A percentile compares a stretch with the other conserved stretches of the same genome.
Conservation (phyloP, 2,329 filamentous ascomycete genomes). For the Colletotrichum endophyticum region DNA sequence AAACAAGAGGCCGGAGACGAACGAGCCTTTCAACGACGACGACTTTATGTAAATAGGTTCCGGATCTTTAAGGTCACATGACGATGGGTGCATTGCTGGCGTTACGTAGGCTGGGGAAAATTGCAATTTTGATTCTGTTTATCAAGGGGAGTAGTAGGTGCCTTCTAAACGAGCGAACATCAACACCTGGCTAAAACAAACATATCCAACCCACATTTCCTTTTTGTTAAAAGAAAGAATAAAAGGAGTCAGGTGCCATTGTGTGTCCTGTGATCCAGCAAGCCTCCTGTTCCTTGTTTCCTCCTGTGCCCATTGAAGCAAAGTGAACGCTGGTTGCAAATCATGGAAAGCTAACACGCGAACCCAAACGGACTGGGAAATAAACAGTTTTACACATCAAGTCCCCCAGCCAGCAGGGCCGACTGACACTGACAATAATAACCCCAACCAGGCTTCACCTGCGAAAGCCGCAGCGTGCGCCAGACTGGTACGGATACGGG, state of each 20-base stretch:
- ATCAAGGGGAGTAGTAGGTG: not conserved
- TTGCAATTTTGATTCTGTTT: not conserved
- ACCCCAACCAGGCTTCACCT: not conserved
- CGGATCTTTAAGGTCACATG: not conserved
- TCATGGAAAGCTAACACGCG: not conserved
- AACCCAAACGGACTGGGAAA: not conserved
- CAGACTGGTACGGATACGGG: not conserved
- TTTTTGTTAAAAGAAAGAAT: not conserved
- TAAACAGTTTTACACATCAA: not conserved
- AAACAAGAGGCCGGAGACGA: constrained; percentile 24
- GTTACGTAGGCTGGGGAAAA: not conserved
- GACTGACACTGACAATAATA: not conserved
- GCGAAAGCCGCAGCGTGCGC: not conserved
- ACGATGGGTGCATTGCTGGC: not conserved
- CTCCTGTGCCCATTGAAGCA: not conserved
- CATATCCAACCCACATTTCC: not conserved
- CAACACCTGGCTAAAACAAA: not conserved
- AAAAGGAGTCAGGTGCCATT: not conserved
- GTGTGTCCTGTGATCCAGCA: constrained; percentile 14
- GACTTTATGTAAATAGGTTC: constrained; percentile 44
- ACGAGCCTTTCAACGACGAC: constrained; percentile 42
- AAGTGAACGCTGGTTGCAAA: not conserved
- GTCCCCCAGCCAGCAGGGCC: not conserved
- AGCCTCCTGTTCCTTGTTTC: not conserved
- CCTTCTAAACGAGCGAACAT: not conserved